Evolutionary conservation across 1,284 basidiomycete genomes (phyloP).

Genomic region (Agroathelia rolfsii): DNA sequence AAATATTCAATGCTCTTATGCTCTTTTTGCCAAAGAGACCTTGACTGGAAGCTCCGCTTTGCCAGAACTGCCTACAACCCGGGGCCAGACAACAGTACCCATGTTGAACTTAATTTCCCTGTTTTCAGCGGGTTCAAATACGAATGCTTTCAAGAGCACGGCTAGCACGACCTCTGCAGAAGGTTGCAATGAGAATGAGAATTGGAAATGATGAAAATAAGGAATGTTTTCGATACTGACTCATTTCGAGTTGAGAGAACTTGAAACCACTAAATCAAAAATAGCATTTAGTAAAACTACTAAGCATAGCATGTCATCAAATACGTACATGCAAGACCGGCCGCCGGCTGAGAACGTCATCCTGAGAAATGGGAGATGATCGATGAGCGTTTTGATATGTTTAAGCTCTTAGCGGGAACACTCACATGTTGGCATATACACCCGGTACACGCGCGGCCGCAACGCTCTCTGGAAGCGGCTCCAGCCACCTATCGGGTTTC

Average conservation of each 20-base stretch:
- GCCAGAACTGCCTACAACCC: no score
- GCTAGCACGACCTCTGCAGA: no score
- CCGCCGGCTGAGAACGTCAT: constrained; percentile 36
- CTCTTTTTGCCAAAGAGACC: no score
- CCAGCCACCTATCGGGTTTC: constrained; percentile 19
- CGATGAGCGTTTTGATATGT: neutral
- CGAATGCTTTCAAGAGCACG: no score
- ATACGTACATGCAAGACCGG: constrained; percentile 29
- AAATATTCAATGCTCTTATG: no score
- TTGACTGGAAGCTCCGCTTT: no score
- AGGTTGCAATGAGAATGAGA: no score
- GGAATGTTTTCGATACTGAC: no score
- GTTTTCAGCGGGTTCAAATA: no score
- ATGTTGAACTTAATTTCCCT: no score
- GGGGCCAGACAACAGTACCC: no score
- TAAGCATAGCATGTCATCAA: neutral
- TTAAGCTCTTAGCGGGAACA: constrained; percentile 2
- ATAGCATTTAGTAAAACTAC: neutral
- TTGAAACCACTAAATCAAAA: constrained; percentile 31
- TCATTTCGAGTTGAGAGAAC: constrained; percentile 32
- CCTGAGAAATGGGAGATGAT: constrained; percentile 13
- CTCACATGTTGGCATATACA: constrained; percentile 19
- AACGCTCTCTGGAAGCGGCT: constrained; percentile 12
- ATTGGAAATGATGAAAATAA: no score
- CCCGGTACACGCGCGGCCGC: constrained; percentile 13